These are phyloP conservation scores for Aegle marmelos DNA, from an alignment of 345 rosid species.

Conservation along the genomic window DNA sequence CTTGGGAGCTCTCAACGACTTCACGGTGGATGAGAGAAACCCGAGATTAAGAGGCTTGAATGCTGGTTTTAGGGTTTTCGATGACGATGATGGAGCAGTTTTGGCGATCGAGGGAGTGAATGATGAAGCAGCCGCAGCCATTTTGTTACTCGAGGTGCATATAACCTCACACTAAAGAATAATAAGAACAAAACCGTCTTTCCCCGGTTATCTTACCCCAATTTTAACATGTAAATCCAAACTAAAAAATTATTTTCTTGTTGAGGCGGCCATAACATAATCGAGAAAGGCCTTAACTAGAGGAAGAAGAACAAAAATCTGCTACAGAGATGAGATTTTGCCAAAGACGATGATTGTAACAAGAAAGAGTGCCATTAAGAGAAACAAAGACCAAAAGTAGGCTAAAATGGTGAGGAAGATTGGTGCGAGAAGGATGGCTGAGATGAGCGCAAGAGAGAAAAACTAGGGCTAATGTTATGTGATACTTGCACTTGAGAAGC, in stretches of 20 bases:
- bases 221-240: no score
- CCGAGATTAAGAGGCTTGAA: constrained; percentile 19
- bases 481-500: constrained; percentile 55
- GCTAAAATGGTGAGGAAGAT: constrained; percentile 65
- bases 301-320: no score
- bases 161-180: no score
- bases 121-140: constrained; percentile 45
- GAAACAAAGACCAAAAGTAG: constrained; percentile 81
- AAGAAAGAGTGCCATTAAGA: constrained; percentile 85
- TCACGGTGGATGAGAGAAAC: constrained; percentile 40
- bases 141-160: neutral
- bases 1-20: constrained; percentile 33
- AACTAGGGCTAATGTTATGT: constrained; percentile 36
- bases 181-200: no score
- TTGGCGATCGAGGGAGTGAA: constrained; percentile 35
- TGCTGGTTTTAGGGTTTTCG: constrained; percentile 26
- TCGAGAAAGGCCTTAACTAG: no score
- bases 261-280: no score
- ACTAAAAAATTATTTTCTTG: no score
- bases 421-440: constrained; percentile 52
- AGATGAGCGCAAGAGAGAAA: constrained; percentile 24
- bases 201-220: no score
- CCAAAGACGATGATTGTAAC: constrained; percentile 66
- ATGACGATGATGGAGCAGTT: constrained; percentile 15
- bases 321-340: constrained; percentile 26